phyloP scores from a whole-genome alignment of 225 moss, liverwort and hornwort species.

The Bryum argenteum region DNA sequence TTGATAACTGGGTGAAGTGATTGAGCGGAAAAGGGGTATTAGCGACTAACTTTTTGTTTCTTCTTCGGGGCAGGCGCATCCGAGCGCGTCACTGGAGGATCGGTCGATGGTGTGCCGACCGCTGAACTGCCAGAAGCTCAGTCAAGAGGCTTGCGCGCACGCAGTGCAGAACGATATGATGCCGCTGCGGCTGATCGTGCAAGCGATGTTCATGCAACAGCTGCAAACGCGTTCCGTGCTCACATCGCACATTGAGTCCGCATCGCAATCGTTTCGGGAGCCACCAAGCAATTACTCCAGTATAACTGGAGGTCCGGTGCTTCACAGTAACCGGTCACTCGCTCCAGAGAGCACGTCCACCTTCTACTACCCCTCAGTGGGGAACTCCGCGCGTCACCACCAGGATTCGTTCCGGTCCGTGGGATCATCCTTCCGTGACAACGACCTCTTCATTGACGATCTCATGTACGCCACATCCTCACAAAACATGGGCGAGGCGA shows the following conservation, averaged over 20 bases:
- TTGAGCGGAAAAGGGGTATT: neutral
- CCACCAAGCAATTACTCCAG: neutral
- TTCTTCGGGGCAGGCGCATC: conserved; percentile 60
- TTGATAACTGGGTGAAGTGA: neutral
- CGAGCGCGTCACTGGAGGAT: conserved; percentile 60
- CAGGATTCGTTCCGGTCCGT: conserved; percentile 56
- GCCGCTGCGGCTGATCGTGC: conserved; percentile 85
- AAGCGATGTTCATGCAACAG: conserved; percentile 99
- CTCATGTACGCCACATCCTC: conserved; percentile 47
- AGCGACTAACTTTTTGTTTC: neutral
- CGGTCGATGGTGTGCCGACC: conserved; percentile 65
- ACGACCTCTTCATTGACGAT: conserved; percentile 51
- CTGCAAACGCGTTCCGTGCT: conserved; percentile 77
- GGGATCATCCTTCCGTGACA: conserved; percentile 49
- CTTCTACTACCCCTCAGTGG: conserved; percentile 36
- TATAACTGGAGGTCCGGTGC: neutral
- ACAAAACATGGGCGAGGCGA: conserved; percentile 36
- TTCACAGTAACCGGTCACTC: conserved; percentile 24
- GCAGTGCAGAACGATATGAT: conserved; percentile 92
- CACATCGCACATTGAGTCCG: conserved; percentile 60
- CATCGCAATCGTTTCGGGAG: conserved; percentile 50
- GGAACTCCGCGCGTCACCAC: conserved; percentile 38
- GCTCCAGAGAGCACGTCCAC: conserved; percentile 40
- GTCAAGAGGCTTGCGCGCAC: conserved; percentile 77
- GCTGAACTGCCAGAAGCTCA: conserved; percentile 82